Evolutionary conservation across 2,329 filamentous ascomycete genomes (phyloP).

Genomic region (Myrmaecium sp.): DNA sequence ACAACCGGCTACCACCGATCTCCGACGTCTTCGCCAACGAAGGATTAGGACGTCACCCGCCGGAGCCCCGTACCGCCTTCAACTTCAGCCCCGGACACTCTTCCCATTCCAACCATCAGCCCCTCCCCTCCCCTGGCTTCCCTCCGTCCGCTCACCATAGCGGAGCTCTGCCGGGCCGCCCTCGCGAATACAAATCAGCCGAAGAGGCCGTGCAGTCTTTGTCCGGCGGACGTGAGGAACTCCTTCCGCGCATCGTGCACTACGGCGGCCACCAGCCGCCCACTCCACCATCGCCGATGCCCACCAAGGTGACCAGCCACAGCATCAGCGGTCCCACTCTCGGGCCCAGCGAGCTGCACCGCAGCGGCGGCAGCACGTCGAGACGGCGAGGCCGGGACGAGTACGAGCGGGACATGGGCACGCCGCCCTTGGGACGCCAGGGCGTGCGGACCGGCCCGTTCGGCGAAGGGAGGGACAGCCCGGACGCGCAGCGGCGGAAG

Average conservation of each 20-base stretch:
- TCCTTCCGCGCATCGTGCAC: constrained; percentile 85
- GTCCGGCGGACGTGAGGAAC: constrained; percentile 77
- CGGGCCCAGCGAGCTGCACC: constrained; percentile 16
- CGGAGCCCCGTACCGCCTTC: constrained; percentile 27
- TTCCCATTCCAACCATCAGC: constrained; percentile 45
- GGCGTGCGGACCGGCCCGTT: constrained; percentile 41
- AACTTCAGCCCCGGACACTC: constrained; percentile 48
- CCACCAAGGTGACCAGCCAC: constrained; percentile 20
- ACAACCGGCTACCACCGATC: constrained; percentile 83
- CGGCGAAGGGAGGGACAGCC: constrained; percentile 65
- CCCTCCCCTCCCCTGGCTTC: constrained; percentile 63
- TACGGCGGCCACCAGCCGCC: constrained; percentile 90
- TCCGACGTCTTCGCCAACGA: constrained; percentile 82
- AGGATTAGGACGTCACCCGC: constrained; percentile 35
- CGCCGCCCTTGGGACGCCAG: constrained; percentile 60
- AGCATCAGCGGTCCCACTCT: constrained; percentile 11
- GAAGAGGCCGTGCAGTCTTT: constrained; percentile 88
- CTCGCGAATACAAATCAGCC: constrained; percentile 82
- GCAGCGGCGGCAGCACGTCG: constrained; percentile 42
- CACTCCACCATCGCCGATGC: constrained; percentile 67
- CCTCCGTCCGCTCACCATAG: constrained; percentile 33
- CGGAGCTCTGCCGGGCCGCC: constrained; percentile 38
- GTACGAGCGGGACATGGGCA: constrained; percentile 77
- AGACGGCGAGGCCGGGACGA: constrained; percentile 71
- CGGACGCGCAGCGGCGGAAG: constrained; percentile 69